phyloP scores from a whole-genome alignment of 2,329 filamentous ascomycete species.

The Samsoniella hepiali region DNA sequence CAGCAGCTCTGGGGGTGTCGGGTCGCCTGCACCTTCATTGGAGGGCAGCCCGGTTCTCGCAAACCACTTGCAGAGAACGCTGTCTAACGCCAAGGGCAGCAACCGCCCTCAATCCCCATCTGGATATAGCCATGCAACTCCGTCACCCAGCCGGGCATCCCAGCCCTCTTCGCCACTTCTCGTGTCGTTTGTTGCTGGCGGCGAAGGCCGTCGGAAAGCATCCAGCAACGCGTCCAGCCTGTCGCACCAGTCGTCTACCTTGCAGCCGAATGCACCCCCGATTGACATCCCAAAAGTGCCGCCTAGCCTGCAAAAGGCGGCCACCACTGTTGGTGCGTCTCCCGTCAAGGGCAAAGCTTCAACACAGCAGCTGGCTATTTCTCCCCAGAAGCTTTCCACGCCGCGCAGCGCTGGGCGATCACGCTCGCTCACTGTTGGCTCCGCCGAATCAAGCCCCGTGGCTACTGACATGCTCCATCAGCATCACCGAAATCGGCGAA shows the following conservation, averaged over 20 bases:
- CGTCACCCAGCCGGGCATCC: constrained; percentile 80
- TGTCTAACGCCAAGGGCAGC: constrained; percentile 72
- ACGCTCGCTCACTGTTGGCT: constrained; percentile 88
- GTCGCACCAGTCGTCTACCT: constrained; percentile 70
- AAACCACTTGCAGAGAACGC: constrained; percentile 73
- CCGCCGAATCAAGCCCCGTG: constrained; percentile 82
- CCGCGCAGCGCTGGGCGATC: constrained; percentile 66
- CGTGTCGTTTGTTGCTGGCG: constrained; percentile 89
- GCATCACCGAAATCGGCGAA: constrained; percentile 83
- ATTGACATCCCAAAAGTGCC: constrained; percentile 68
- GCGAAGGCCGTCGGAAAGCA: constrained; percentile 79
- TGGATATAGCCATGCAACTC: constrained; percentile 70
- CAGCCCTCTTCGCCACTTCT: constrained; percentile 71
- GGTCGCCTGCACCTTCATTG: constrained; percentile 64
- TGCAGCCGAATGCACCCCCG: constrained; percentile 67
- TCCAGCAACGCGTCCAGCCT: constrained; percentile 84
- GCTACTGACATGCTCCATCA: constrained; percentile 64
- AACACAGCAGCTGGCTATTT: constrained; percentile 50
- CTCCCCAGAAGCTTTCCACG: constrained; percentile 62
- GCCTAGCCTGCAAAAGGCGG: constrained; percentile 58
- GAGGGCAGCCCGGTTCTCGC: constrained; percentile 84
- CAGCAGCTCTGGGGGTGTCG: constrained; percentile 38
- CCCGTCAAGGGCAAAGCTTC: constrained; percentile 56
- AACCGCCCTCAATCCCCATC: constrained; percentile 87
- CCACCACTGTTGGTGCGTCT: constrained; percentile 52